A percentile compares a stretch with the other conserved stretches of the same genome.
Conservation (phyloP, 257 asterid species). For the Jacaranda copaia region DNA sequence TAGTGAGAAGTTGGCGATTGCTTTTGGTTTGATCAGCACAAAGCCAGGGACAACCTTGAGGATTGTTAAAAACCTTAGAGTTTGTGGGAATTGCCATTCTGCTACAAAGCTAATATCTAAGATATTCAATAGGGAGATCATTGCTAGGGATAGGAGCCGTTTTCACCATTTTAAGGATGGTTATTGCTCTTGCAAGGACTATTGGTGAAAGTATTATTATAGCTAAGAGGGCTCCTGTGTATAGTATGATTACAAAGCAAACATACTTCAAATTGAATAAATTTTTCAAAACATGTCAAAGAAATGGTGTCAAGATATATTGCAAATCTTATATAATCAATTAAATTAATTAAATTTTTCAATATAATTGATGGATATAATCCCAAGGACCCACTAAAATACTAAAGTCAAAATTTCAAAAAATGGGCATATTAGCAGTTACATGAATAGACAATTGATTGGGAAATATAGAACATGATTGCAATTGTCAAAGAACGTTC, state of each 20-base stretch:
- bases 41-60: slow-evolving; percentile 47
- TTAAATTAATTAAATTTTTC: too few species aligned
- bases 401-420: not conserved
- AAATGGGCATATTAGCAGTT: not conserved
- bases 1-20: slow-evolving; percentile 59
- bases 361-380: too few species aligned
- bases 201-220: slow-evolving; percentile 41
- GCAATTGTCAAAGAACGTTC: not conserved
- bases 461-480: not conserved
- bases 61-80: slow-evolving; percentile 53
- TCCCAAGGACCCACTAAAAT: too few species aligned
- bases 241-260: not conserved
- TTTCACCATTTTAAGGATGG: slow-evolving; percentile 63
- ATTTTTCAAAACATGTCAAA: too few species aligned
- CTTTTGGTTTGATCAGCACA: slow-evolving; percentile 53
- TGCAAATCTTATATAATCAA: too few species aligned
- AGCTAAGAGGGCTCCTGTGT: not conserved
- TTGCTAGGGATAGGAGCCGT: slow-evolving; percentile 51
- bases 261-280: too few species aligned
- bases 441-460: not conserved
- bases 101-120: slow-evolving; percentile 55
- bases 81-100: slow-evolving; percentile 53
- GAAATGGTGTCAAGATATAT: too few species aligned
- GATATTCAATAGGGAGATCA: slow-evolving; percentile 47
- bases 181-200: slow-evolving; percentile 52